These are phyloP conservation scores for Calonectria hawksworthii DNA, from an alignment of 2,329 filamentous ascomycete species.

Conservation along the genomic window DNA sequence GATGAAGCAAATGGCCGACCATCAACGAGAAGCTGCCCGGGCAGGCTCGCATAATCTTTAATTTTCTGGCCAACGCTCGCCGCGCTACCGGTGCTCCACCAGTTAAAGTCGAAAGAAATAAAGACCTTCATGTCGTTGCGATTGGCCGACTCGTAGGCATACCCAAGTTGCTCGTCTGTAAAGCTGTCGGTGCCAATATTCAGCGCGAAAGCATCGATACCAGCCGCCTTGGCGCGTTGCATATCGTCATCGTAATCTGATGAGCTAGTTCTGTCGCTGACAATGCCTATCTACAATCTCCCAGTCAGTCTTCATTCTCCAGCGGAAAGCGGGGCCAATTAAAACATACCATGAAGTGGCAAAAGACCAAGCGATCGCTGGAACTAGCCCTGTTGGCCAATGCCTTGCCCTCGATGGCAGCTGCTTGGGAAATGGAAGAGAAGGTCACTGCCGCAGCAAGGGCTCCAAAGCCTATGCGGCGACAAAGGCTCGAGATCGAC, in stretches of 20 bases:
- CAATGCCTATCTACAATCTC: conserved; percentile 57
- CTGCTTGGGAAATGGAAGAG: conserved; percentile 12
- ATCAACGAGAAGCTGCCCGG: conserved; percentile 64
- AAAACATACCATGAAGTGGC: conserved; percentile 33
- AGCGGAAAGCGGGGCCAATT: fast-evolving
- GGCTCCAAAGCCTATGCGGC: conserved; percentile 25
- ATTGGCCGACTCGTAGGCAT: conserved; percentile 64
- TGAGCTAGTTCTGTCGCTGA: conserved; percentile 56
- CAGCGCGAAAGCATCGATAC: conserved; percentile 64
- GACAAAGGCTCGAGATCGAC: conserved; percentile 19
- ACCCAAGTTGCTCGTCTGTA: conserved; percentile 61
- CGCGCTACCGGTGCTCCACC: conserved; percentile 55
- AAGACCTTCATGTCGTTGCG: conserved; percentile 66
- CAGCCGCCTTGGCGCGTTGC: conserved; percentile 57
- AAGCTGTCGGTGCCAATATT: conserved; percentile 63
- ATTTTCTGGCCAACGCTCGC: conserved; percentile 60
- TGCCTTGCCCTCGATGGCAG: conserved; percentile 19
- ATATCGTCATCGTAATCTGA: conserved; percentile 63
- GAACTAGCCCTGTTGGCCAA: conserved; percentile 29
- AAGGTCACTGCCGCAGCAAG: conserved; percentile 4
- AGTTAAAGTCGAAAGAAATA: conserved; percentile 70
- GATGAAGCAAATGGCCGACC: conserved; percentile 67
- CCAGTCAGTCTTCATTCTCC: not conserved
- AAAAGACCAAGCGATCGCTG: conserved; percentile 34
- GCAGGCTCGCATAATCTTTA: conserved; percentile 57